Evolutionary conservation across 371 early-diverging fungal genomes (phyloP).

Genomic region (Dinochytrium kinnereticum): DNA sequence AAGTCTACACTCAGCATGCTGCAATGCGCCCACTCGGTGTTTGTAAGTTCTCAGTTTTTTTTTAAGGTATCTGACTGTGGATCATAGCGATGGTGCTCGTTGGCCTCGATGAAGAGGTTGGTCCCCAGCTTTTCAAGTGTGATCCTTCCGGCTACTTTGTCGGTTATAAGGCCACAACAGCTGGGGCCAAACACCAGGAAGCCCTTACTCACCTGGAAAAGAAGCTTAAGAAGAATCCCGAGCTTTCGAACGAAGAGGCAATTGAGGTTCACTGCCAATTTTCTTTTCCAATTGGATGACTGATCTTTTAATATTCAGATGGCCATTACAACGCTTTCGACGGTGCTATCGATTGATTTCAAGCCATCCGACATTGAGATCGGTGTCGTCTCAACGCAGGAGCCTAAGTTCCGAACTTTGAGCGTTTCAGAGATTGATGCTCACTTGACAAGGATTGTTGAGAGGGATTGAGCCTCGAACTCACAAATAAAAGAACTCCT

Average conservation of each 20-base stretch:
- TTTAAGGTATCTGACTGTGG: not conserved
- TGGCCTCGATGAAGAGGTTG: constrained; percentile 93
- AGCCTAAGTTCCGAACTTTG: constrained; percentile 81
- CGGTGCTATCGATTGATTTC: constrained; percentile 90
- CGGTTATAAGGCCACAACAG: constrained; percentile 94
- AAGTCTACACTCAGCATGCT: constrained; percentile 98
- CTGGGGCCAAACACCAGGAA: constrained; percentile 98
- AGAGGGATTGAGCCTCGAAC: constrained; percentile 51
- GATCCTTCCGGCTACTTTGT: constrained; percentile 98
- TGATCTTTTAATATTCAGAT: constrained; percentile 56
- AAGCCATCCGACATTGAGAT: constrained; percentile 95
- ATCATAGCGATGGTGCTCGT: constrained; percentile 91
- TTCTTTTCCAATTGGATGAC: not conserved
- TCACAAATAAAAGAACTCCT: not conserved
- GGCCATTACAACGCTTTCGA: constrained; percentile 92
- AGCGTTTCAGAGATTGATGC: constrained; percentile 86
- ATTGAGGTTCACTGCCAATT: constrained; percentile 73
- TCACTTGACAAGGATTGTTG: constrained; percentile 87
- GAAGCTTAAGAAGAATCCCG: constrained; percentile 90
- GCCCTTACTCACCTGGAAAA: constrained; percentile 95
- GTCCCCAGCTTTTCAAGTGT: constrained; percentile 95
- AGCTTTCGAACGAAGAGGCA: constrained; percentile 81
- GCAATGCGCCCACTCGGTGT: constrained; percentile 98
- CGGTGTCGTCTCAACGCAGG: constrained; percentile 79
- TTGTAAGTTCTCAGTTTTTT: constrained; percentile 72